Base-by-base conservation (phyloP, 345 rosid species). In the Erodium maritimum region DNA sequence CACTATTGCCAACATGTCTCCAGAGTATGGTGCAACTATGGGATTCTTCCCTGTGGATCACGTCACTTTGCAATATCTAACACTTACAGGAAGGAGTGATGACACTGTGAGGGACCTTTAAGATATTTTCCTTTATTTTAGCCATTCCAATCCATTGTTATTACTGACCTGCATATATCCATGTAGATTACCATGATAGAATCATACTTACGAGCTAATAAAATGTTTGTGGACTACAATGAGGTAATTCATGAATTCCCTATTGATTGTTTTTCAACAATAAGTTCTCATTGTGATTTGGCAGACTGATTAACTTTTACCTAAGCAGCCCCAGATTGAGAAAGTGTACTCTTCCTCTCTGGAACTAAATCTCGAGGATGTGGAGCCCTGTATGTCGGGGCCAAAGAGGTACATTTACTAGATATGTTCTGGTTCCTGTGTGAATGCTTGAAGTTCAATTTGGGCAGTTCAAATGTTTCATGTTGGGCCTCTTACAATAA, bases 21-120 rank as follows among this genome's bases (percentile, higher is more conserved):
- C 97, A 0, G 97, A 90, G 76, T 90, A 90, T 61, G 94, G 97
- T 73, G 95, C 97, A 65, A 87, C 95, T 58, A 90, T 90, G 97
- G 97, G 97, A 12, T 90, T 90, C 83, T 90, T 90, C 67, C 95
- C 97, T 7, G 97, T 90, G 73, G 95, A 90, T 70, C 87, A 83
- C 73, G 91, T 90, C 63, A 85, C 97, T 17, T 74, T 90, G 60
- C 89, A 85, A n/a, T 90, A 90, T 74, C 80, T 90, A 55, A 84
- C 66, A 75, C 64, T 90, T 72, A 90, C 95, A 5, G 94, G 97
- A 62, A 76, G 95, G 76, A 87, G 82, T 62, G 86, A 73, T 60
- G 89, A 87, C 71, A 82, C 79, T 50, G 90, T 83, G 65, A 70
- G 84, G 60, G 22, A 17, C 46, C 46, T 37, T 37, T 37, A 37